These are phyloP conservation scores for Rhytidhysteron rufulum DNA, from an alignment of 2,329 filamentous ascomycete species.

Conservation along the genomic window DNA sequence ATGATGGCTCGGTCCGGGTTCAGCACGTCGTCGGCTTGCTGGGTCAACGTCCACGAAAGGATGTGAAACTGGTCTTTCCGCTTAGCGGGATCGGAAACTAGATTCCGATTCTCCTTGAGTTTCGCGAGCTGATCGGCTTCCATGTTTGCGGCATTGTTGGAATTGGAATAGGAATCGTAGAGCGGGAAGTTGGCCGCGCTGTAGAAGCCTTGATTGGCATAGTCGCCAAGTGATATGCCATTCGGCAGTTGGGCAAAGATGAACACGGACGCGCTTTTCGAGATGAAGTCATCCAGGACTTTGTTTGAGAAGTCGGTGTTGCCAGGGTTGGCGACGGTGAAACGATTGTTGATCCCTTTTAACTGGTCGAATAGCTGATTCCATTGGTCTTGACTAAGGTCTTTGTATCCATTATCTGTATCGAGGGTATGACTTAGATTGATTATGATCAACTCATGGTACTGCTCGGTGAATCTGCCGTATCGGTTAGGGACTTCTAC, in stretches of 20 bases:
- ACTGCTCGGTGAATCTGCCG: slow-evolving; percentile 39
- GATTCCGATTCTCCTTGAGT: slow-evolving; percentile 25
- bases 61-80: slow-evolving; percentile 33
- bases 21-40: slow-evolving; percentile 29
- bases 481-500: no score
- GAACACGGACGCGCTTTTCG: slow-evolving; percentile 32
- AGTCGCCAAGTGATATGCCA: slow-evolving; percentile 24
- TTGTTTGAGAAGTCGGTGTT: slow-evolving; percentile 27
- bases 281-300: slow-evolving; percentile 36
- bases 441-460: slow-evolving; percentile 46
- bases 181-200: slow-evolving; percentile 27
- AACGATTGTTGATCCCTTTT: slow-evolving; percentile 40
- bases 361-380: slow-evolving; percentile 44
- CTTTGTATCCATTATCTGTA: slow-evolving; percentile 35
- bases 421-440: slow-evolving; percentile 45
- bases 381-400: slow-evolving; percentile 39
- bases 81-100: slow-evolving; percentile 15
- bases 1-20: slow-evolving; percentile 31
- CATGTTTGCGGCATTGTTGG: slow-evolving; percentile 29
- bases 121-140: slow-evolving; percentile 35
- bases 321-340: slow-evolving; percentile 18
- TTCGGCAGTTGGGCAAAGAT: slow-evolving; percentile 29
- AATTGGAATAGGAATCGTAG: slow-evolving; percentile 35
- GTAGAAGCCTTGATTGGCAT: slow-evolving; percentile 34
- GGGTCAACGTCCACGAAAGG: slow-evolving; percentile 35